A percentile compares a stretch with the other conserved stretches of the same genome.
Conservation (phyloP, 345 rosid genomes). For the Salix arbutifolia region DNA sequence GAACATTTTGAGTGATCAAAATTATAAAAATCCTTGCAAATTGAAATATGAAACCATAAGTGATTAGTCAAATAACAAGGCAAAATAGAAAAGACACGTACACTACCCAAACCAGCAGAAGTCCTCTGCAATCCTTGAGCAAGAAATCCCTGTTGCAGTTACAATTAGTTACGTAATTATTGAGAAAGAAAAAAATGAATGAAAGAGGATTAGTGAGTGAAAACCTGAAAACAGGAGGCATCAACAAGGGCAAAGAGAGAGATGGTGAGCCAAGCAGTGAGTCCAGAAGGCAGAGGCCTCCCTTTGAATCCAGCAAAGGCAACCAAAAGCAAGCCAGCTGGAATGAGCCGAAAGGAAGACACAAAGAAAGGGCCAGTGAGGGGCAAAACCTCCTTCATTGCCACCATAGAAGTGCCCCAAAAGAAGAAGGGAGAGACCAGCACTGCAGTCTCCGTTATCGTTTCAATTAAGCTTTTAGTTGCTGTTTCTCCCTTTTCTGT, state of each 20-base stretch:
- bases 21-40: background rate
- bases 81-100: slow-evolving; percentile 21
- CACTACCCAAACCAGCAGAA: slow-evolving; percentile 93
- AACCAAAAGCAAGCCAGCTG: slow-evolving; percentile 71
- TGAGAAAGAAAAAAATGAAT: background rate
- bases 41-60: background rate
- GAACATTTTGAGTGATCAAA: background rate
- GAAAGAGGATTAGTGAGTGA: background rate
- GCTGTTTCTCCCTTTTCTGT: background rate
- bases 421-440: slow-evolving; percentile 92
- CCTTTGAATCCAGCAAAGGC: slow-evolving; percentile 62
- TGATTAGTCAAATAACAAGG: slow-evolving; percentile 1
- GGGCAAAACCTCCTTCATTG: slow-evolving; percentile 94
- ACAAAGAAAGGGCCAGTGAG: slow-evolving; percentile 79
- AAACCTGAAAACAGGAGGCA: slow-evolving; percentile 76
- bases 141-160: slow-evolving; percentile 66
- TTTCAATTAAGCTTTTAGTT: background rate
- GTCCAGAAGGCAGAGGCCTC: slow-evolving; percentile 61
- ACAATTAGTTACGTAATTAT: background rate
- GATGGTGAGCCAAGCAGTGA: slow-evolving; percentile 80
- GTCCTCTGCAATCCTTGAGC: slow-evolving; percentile 87
- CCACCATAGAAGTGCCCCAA: slow-evolving; percentile 99
- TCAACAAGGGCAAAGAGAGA: slow-evolving; percentile 76
- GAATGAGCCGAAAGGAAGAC: slow-evolving; percentile 80
- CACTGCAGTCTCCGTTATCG: slow-evolving; percentile 23